Evolutionary conservation across 1,284 basidiomycete genomes (phyloP).

Genomic region (Wolfiporia cocos): DNA sequence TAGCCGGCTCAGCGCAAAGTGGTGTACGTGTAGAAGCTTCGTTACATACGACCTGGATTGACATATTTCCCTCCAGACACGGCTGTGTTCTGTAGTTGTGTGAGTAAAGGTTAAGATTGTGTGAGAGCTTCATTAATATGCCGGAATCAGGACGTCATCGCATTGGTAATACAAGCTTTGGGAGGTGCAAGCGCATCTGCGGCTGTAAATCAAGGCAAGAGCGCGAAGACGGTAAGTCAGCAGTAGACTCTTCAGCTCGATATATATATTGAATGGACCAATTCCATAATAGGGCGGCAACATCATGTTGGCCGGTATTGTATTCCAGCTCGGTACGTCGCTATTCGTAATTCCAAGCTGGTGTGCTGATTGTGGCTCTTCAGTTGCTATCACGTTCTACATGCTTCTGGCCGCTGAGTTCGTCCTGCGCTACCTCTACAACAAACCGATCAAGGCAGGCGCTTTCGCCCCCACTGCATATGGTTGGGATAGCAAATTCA

Average conservation of each 20-base stretch:
- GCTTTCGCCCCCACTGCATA: neutral
- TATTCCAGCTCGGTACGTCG: conserved; percentile 43
- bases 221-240: conserved; percentile 18
- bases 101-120: conserved; percentile 24
- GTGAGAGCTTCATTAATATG: neutral
- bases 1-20: conserved; percentile 22
- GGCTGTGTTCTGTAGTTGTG: conserved; percentile 42
- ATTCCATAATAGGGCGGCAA: conserved; percentile 31
- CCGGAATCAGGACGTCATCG: conserved; percentile 40
- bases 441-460: conserved; percentile 30
- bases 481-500: neutral
- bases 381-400: conserved; percentile 39
- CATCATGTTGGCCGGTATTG: conserved; percentile 53
- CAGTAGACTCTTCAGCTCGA: neutral
- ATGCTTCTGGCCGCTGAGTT: conserved; percentile 38
- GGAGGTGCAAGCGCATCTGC: conserved; percentile 47
- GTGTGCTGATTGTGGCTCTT: neutral
- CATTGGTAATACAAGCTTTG: conserved; percentile 46
- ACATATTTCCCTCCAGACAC: conserved; percentile 30
- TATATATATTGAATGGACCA: neutral
- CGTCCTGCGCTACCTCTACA: conserved; percentile 32
- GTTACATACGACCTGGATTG: neutral
- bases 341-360: neutral
- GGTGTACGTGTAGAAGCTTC: conserved; percentile 31
- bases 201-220: conserved; percentile 24